Base-by-base conservation (phyloP, 2,329 filamentous ascomycete species). In the Cordyceps pruinosa region DNA sequence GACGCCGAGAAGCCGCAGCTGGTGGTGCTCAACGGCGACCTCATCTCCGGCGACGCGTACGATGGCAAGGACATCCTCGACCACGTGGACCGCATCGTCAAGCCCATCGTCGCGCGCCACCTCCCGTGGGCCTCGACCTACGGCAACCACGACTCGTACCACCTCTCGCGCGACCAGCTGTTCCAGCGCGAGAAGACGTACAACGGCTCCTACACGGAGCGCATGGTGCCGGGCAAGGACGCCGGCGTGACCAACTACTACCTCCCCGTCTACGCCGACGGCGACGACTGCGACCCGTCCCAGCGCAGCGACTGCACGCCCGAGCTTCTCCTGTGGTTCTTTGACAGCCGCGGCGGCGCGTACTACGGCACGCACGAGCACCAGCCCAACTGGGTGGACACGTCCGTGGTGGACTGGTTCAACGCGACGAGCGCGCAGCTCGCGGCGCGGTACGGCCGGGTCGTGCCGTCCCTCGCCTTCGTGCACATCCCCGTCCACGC, bases 321-420 rank as follows among this genome's bases (percentile, higher is more conserved):
- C 0, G 69, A 72, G 25, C 59, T 75, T 7, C 63, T 89, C 49
- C 72, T 89, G 0, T 89, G 84, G 83, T 88, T 88, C 70, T 88
- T 89, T 60, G 86, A 89, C 63, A 80, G 75, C 51, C 74, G 78
- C n/a, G 83, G 84, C 21, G 83, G 83, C 7, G 73, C 72, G 46
- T 71, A 74, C 39, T 81, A 76, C 63, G 76, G 75, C n/a, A 55
- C 30, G 13, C 32, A 42, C 9, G 39, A 42, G 0, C 44, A 52
- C 2, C 68, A 70, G 9, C 70, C 70, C 0, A 68, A 77, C 62
- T 80, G 77, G 77, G 76, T 79, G 3, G 71, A 77, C 55, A 30
- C 52, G 17, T 68, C 64, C 8, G 76, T 77, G 0, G 76, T 75
- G 0, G 58, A 68, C 19, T 80, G 77, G 77, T 79, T 77, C 62